Evolutionary conservation across 2,329 filamentous ascomycete species (phyloP), one percentile per base, ranked within the genome.

Genomic region (Cercospora zeina): DNA sequence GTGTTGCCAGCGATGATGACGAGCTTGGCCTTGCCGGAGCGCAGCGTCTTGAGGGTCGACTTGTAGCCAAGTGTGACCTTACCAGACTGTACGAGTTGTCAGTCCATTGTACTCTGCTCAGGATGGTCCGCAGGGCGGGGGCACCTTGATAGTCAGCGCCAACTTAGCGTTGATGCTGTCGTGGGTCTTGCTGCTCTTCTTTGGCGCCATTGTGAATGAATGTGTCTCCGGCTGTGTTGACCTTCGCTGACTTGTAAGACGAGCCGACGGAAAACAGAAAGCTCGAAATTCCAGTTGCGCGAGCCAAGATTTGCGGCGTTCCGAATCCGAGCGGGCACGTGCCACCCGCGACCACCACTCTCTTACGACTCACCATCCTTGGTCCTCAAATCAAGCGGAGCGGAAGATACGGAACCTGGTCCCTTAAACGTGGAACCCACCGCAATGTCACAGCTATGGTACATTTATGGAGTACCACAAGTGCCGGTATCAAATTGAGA

Each of bases 1-100:
- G 93, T 96, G 87, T 99, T 97, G 82, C 90, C 92, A 73, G 89
- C 78, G 78, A 96, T 96, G 82, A 96, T 92, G 80, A 97, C 91
- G 72, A 97, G 88, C 90, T 97, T 97, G 80, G 95, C 95, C 89
- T 97, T 97, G 81, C 93, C 93, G 73, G 88, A 89, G 76, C 93
- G 90, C 74, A 97, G 89, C 73, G 85, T 84, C 89, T 97, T 96
- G 77, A 95, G 85, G 77, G 85, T 93, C 68, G 87, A 90, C 83
- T 93, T 93, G 86, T 93, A 93, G 75, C 92, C 92, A 70, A 96
- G 86, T 69, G 87, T 92, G 84, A 96, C 91, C 85, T 77, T 78
- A 71, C 73, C 75, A 73, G 77, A 80, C 73, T 74, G 67, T 76
- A 72, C 67, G 64, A 58, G 45, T 57, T 27, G 64, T 69, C 63